Evolutionary conservation across 225 moss, liverwort and hornwort genomes (phyloP).

Genomic region (Anthoceros angustus): DNA sequence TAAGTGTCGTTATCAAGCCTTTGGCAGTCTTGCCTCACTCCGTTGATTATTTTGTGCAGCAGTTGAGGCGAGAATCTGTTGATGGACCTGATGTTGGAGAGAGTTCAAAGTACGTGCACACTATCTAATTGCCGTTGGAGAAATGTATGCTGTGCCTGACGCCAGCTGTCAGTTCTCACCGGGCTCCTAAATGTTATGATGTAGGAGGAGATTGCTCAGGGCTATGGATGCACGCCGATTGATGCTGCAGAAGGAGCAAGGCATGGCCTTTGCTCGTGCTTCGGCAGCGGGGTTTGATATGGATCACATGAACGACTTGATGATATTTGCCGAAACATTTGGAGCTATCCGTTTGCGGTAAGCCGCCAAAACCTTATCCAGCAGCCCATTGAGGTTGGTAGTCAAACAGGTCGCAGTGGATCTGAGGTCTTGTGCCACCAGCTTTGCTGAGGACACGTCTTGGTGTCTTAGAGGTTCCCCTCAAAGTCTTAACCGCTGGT

Average conservation of each 20-base stretch:
- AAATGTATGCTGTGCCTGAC: not conserved
- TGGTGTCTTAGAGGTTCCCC: not conserved
- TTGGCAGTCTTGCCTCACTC: not conserved
- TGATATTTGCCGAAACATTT: constrained; percentile 84
- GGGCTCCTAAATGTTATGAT: not conserved
- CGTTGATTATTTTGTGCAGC: not conserved
- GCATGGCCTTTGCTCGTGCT: constrained; percentile 90
- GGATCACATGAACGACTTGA: constrained; percentile 85
- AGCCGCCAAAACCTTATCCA: not conserved
- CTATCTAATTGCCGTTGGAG: not conserved
- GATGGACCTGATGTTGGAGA: constrained; percentile 62
- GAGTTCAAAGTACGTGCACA: constrained; percentile 55
- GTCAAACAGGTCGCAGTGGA: not conserved
- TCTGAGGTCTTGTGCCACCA: too few species aligned
- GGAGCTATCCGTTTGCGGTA: constrained; percentile 82
- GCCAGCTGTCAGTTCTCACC: not conserved
- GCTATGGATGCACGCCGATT: constrained; percentile 96
- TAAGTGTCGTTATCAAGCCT: not conserved
- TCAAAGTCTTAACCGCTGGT: not conserved
- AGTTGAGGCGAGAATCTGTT: constrained; percentile 75
- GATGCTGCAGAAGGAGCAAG: constrained; percentile 84
- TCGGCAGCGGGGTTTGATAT: constrained; percentile 93
- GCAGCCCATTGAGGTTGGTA: not conserved
- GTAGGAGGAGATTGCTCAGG: constrained; percentile 68
- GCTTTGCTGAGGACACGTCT: not conserved